Evolutionary conservation across 306 rosid species (phyloP), one percentile per base, ranked within the genome.

Genomic region (Acacia crassicarpa): DNA sequence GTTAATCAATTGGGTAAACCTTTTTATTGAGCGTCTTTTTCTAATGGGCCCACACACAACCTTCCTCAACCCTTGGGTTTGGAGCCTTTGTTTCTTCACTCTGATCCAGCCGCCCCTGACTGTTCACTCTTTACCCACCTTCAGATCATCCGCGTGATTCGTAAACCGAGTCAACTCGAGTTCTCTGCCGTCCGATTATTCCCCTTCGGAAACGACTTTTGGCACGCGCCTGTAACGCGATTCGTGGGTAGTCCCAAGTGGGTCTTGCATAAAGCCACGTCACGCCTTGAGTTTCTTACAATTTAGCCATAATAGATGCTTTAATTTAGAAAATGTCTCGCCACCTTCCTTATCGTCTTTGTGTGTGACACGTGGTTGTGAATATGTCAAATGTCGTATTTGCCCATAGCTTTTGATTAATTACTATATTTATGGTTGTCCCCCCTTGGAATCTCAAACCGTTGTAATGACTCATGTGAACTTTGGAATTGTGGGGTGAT

Each of bases 21-120:
- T 65, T 32, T 65, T 32, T 19, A 35, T 38, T 38, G 72, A 9
- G 25, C 1, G 72, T 79, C 85, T 46, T 80, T 87, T 72, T 79
- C 75, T 7, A 2, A 19, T 46, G 74, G 83, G 81, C 86, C 86
- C 95, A 73, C 79, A 16, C 25, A 53, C 54, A 85, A 83, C 73
- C 86, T 78, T 83, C 83, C 89, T 65, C 82, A 76, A 53, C 84
- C 87, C 80, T 74, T 75, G 81, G 85, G 54, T 79, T 80, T 45
- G 66, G 77, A 76, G 81, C 80, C 88, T 84, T 85, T 84, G 84
- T 83, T 80, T 86, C 81, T 73, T 76, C 80, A 17, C 79, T 66
- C 84, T 8, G 54, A 61, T 73, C 65, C 83, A 85, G 93, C 96
- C 94, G 94, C 90, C 92, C 87, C 78, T 81, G 46, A 82, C 97